These are phyloP conservation scores for Quercus parvula DNA, from an alignment of 306 rosid genomes.

Conservation along the genomic window DNA sequence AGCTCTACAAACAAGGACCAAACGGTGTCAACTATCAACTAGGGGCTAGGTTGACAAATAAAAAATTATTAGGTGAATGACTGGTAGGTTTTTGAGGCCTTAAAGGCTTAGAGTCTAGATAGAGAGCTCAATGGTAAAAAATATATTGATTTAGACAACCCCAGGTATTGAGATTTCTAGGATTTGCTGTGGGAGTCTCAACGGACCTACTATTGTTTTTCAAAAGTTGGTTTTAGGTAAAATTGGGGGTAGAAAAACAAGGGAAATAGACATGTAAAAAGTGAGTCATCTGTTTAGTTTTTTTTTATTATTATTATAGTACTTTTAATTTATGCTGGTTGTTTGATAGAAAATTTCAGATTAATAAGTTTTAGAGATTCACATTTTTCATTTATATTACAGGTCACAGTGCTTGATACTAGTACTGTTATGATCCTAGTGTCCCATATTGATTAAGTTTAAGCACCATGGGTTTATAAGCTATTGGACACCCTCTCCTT, in stretches of 20 bases:
- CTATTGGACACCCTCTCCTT: no score
- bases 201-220: neutral
- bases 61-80: neutral
- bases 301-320: neutral
- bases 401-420: constrained; percentile 81
- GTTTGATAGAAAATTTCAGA: constrained; percentile 14
- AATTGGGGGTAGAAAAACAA: no score
- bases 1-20: neutral
- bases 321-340: constrained; percentile 5
- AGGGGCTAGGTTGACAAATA: neutral
- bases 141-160: neutral
- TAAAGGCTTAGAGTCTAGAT: neutral
- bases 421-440: constrained; percentile 7
- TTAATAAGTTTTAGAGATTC: constrained; percentile 15
- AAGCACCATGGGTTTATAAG: no score
- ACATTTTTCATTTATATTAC: constrained; percentile 34
- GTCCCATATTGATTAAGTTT: no score
- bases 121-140: neutral
- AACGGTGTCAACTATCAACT: neutral
- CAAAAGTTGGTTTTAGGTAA: neutral
- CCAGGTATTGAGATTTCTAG: neutral
- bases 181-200: neutral
- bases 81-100: neutral
- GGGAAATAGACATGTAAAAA: no score
- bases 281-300: constrained; percentile 18